These are phyloP conservation scores for Lepidium didymum DNA, from an alignment of 345 rosid species.

Conservation along the genomic window DNA sequence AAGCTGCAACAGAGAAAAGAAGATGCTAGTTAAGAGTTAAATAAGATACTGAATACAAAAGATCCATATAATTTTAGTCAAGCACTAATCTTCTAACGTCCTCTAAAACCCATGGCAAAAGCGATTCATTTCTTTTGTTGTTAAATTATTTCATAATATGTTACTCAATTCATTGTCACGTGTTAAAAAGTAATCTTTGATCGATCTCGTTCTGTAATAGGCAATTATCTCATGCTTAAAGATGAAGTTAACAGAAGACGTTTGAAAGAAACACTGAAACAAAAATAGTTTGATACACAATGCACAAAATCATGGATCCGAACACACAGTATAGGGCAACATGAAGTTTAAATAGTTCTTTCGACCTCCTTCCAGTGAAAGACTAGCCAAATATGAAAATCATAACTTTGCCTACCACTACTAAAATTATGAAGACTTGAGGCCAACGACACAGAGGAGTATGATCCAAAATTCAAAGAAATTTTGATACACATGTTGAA, in stretches of 20 bases:
- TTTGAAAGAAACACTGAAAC: neutral
- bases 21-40: neutral
- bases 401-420: neutral
- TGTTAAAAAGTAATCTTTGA: neutral
- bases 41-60: neutral
- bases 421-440: neutral
- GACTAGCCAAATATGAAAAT: neutral
- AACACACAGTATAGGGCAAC: neutral
- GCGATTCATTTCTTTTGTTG: neutral
- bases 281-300: neutral
- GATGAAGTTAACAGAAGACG: neutral
- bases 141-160: neutral
- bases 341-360: neutral
- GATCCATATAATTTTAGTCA: neutral
- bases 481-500: neutral
- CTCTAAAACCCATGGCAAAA: neutral
- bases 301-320: neutral
- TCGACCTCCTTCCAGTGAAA: neutral
- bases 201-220: neutral
- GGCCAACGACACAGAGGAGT: neutral
- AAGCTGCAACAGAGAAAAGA: slow-evolving; percentile 44
- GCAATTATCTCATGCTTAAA: neutral
- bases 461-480: neutral
- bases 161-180: neutral
- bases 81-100: neutral